A percentile compares a stretch with the other conserved stretches of the same genome.
phyloP scores from a whole-genome alignment of 345 rosid genomes.

The Sapria himalayana region DNA sequence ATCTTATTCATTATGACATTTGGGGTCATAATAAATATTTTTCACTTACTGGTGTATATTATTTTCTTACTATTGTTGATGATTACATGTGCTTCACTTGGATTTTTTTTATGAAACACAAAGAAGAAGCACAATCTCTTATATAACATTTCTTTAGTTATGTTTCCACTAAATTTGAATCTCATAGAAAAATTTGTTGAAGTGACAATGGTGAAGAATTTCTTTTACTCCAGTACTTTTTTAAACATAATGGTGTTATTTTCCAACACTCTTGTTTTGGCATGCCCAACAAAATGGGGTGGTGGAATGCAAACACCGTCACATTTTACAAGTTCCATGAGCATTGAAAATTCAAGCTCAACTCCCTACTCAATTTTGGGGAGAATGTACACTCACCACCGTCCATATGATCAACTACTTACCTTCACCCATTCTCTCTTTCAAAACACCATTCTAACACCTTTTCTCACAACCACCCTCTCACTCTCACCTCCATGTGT shows the following conservation, averaged over 20 bases:
- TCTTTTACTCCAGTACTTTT: background rate
- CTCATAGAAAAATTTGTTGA: background rate
- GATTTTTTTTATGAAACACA: background rate
- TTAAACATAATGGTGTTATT: background rate
- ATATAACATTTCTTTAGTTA: background rate
- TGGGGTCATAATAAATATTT: background rate
- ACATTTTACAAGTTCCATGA: no score
- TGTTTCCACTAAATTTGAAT: background rate
- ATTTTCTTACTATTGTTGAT: background rate
- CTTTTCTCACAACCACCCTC: background rate
- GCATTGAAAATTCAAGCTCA: no score
- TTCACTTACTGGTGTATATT: background rate
- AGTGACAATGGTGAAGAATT: background rate
- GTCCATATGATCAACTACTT: background rate
- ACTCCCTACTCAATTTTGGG: no score
- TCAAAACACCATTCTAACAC: background rate
- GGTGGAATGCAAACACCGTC: background rate
- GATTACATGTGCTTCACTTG: background rate
- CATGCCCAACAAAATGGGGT: background rate
- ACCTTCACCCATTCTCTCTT: background rate
- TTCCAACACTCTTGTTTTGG: background rate
- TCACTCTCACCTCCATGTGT: no score
- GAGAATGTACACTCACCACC: background rate
- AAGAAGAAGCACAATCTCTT: background rate
- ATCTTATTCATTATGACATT: background rate